Conservation (phyloP, 495 filamentous ascomycete species). For the Chaetomium tenue region DNA sequence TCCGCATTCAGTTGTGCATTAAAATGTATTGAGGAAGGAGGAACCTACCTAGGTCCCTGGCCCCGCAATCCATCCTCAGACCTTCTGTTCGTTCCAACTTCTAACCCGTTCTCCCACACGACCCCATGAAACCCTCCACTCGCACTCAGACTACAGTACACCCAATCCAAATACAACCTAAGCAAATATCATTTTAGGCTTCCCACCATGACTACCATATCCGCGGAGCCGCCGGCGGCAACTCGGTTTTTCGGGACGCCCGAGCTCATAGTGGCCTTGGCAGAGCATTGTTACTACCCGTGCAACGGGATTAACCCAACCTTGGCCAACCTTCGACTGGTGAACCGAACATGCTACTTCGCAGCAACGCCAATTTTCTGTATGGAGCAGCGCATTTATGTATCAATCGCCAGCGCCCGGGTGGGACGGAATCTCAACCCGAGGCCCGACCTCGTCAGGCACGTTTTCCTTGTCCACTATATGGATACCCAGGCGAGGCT, state of each 20-base stretch:
- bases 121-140: too few relatives aligned
- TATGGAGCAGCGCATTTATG: not conserved
- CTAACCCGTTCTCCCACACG: too few relatives aligned
- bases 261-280: not conserved
- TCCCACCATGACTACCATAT: not conserved
- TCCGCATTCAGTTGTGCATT: too few relatives aligned
- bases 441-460: not conserved
- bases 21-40: too few relatives aligned
- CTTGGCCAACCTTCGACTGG: not conserved
- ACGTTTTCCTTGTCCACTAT: not conserved
- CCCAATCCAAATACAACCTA: too few relatives aligned
- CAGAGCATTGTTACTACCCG: not conserved
- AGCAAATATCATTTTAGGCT: too few relatives aligned
- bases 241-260: not conserved
- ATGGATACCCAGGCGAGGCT: too few relatives aligned
- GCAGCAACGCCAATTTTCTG: constrained; percentile 7
- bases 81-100: too few relatives aligned
- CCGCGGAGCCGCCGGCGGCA: not conserved
- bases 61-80: too few relatives aligned
- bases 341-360: not conserved
- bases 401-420: not conserved
- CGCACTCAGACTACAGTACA: too few relatives aligned
- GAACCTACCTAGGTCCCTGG: too few relatives aligned
- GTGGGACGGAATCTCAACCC: not conserved
- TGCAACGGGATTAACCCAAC: not conserved